phyloP scores from a whole-genome alignment of 2,329 filamentous ascomycete species.

The Colletotrichum viniferum region DNA sequence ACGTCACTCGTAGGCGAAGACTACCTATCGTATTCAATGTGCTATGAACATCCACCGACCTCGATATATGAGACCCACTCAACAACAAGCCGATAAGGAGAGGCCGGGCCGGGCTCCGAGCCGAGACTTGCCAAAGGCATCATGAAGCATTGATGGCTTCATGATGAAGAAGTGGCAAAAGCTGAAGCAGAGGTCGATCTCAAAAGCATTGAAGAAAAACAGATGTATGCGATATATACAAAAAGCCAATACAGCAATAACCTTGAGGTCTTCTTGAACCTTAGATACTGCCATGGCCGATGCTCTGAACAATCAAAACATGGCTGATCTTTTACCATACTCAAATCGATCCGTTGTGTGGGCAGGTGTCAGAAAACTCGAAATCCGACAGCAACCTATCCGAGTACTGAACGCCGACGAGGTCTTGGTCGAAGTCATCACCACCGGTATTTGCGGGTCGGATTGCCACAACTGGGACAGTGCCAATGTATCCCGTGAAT shows the following conservation, averaged over 20 bases:
- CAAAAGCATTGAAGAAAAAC: neutral
- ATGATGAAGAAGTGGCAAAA: neutral
- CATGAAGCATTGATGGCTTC: neutral
- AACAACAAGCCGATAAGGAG: neutral
- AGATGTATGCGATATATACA: neutral
- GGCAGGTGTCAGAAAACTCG: neutral
- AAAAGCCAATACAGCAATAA: neutral
- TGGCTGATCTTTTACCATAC: neutral
- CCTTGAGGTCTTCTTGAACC: neutral
- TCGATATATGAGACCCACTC: neutral
- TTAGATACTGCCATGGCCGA: neutral
- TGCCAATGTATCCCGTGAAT: neutral
- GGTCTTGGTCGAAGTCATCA: neutral
- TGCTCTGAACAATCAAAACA: neutral
- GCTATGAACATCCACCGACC: neutral
- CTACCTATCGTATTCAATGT: neutral
- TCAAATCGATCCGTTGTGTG: neutral
- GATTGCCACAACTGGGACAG: neutral
- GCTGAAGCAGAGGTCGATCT: neutral
- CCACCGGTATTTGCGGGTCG: neutral
- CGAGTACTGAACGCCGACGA: neutral
- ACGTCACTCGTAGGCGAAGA: neutral
- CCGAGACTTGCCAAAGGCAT: neutral
- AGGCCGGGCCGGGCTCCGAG: neutral
- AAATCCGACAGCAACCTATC: neutral